phyloP scores from a whole-genome alignment of 1,284 basidiomycete species.

The Wallemia mellicola region DNA sequence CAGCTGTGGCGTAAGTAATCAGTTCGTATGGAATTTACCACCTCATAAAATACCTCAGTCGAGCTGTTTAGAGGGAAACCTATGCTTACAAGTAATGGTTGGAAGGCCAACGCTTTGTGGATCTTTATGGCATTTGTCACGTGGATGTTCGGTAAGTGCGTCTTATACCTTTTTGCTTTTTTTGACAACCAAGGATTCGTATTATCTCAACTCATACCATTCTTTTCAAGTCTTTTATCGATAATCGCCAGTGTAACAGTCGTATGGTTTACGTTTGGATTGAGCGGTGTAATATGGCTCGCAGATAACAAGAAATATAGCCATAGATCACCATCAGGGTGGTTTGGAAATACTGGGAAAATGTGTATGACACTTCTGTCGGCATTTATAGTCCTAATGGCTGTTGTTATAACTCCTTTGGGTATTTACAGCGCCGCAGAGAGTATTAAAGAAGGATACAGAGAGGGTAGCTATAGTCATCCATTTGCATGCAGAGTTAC shows the following conservation, averaged over 20 bases:
- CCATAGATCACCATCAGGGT: too few relatives aligned
- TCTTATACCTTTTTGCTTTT: too few relatives aligned
- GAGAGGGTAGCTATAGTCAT: background rate
- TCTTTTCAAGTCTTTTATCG: slow-evolving; percentile 15
- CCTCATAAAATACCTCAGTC: background rate
- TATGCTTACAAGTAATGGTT: background rate
- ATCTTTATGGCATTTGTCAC: slow-evolving; percentile 4
- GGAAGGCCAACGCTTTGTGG: background rate
- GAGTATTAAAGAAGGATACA: background rate
- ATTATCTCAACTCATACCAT: slow-evolving; percentile 11
- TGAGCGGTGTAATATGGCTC: slow-evolving; percentile 13
- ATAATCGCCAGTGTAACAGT: slow-evolving; percentile 14
- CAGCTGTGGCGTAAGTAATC: background rate
- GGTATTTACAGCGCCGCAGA: background rate
- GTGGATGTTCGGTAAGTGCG: slow-evolving; percentile 10
- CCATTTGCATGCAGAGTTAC: background rate
- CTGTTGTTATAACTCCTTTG: background rate
- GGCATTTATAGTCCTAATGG: background rate
- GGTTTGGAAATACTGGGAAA: background rate
- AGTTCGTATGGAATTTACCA: background rate
- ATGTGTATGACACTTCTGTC: background rate
- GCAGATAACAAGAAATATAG: slow-evolving; percentile 5
- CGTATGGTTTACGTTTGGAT: slow-evolving; percentile 14
- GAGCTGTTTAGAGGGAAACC: background rate
- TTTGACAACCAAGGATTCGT: too few relatives aligned